Conservation (phyloP, 768 basidiomycete genomes). For the Postia placenta region DNA sequence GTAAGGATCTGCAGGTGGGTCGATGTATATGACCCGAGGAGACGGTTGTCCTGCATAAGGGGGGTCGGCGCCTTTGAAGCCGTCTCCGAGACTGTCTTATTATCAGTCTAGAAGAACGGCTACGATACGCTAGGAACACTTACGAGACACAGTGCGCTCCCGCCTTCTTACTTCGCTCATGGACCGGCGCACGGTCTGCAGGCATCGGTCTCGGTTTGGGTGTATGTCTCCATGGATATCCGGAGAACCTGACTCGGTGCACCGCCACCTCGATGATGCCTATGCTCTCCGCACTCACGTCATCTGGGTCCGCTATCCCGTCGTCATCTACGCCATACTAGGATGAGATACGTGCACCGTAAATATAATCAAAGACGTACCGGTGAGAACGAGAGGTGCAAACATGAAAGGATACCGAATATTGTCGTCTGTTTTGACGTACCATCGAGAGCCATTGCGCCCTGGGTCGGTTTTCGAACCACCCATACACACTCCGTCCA, state of each 20-base stretch:
- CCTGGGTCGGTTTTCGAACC: slow-evolving; percentile 5
- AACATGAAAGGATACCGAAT: slow-evolving; percentile 5
- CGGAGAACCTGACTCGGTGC: slow-evolving; percentile 3
- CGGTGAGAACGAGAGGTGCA: neutral
- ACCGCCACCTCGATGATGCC: slow-evolving; percentile 9
- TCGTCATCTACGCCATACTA: slow-evolving; percentile 12
- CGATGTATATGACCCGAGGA: neutral
- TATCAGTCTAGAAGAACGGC: neutral
- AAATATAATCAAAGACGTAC: neutral
- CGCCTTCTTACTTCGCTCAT: slow-evolving; percentile 17
- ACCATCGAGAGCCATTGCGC: neutral
- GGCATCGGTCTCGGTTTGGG: neutral
- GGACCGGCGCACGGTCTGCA: slow-evolving; percentile 4
- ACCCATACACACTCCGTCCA: slow-evolving; percentile 15
- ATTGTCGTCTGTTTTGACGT: slow-evolving; percentile 3
- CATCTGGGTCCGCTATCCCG: slow-evolving; percentile 1
- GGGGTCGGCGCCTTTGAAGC: neutral
- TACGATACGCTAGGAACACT: neutral
- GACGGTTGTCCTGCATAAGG: neutral
- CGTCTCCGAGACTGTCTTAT: neutral
- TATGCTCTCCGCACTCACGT: neutral
- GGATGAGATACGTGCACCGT: too few species aligned
- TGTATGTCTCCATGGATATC: neutral
- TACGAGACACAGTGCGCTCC: slow-evolving; percentile 12
- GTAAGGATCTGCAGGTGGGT: neutral